These are phyloP conservation scores for Tuctoria greenei DNA, from an alignment of 176 grass and related monocot genomes.

Conservation along the genomic window DNA sequence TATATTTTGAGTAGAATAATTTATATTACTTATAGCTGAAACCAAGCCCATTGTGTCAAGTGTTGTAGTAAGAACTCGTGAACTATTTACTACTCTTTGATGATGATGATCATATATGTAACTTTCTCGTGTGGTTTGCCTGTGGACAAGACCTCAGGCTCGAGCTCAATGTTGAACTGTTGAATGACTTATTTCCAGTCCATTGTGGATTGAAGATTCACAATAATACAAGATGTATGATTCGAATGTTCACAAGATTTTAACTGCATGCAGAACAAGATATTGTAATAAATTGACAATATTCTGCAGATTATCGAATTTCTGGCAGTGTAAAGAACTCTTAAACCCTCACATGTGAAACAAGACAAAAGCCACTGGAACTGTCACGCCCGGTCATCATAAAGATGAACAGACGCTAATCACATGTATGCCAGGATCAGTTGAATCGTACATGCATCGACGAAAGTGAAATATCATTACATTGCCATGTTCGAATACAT, in stretches of 20 bases:
- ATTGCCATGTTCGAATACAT: no score
- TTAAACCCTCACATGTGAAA: no score
- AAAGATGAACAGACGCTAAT: no score
- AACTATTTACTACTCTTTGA: conserved; percentile 21
- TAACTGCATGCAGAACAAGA: neutral
- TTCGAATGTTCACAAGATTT: neutral
- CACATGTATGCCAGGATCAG: no score
- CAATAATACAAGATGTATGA: neutral
- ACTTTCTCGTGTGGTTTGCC: conserved; percentile 2
- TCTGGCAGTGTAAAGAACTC: neutral
- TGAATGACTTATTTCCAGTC: no score
- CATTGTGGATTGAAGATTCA: no score
- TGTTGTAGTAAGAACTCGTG: conserved; percentile 2
- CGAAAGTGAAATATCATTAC: no score
- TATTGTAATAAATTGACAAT: neutral
- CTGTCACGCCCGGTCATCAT: no score
- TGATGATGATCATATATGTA: neutral
- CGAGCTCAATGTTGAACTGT: neutral
- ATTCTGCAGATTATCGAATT: neutral
- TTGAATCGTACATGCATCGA: no score
- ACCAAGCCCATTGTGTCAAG: conserved; percentile 6
- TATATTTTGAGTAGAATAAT: conserved; percentile 30
- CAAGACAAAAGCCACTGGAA: no score
- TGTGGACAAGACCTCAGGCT: conserved; percentile 29
- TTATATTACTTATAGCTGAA: conserved; percentile 26